Evolutionary conservation across 371 early-diverging fungal species (phyloP), one percentile per base, ranked within the genome.

Genomic region (Syncephalastrum monosporum): DNA sequence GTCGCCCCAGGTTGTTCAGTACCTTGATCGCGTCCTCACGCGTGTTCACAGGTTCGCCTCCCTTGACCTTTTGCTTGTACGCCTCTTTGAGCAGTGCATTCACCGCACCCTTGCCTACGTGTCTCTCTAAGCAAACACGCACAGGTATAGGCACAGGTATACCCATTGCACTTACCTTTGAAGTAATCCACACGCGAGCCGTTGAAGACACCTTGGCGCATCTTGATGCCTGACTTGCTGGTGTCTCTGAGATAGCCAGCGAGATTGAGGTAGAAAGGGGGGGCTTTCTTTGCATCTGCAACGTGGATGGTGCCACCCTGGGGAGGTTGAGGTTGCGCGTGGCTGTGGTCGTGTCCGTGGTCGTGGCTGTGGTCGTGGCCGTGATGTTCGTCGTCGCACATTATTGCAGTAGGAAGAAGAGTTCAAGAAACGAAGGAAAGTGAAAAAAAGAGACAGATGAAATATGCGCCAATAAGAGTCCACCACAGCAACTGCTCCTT

Each of bases 131-230:
- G 38, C 10, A 33, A 8, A 13, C 27, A 17, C 14, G 3, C n/a
- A 21, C 14, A 42, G 7, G 21, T n/a, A 6, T 46, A 4, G 4
- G 21, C 21, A 21, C 21, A 27, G n/a, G n/a, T 25, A 15, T 17
- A 3, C 47, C 27, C 38, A 19, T 15, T 52, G 23, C 10, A 16
- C 43, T 61, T 76, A 87, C 94, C 96, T 74, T 95, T 93, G 68
- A 96, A 96, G 74, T 89, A 98, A 41, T 91, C 89, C 6, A 96
- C 91, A 48, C 97, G 80, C 43, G 88, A 85, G 25, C 96, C 98
- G 63, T 93, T 91, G 38, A 97, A 79, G 42, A 94, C 85, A 56
- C 97, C 97, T 65, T 91, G 87, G 62, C 93, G 82, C 44, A 86
- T 74, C 65, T 87, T 90, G 50, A 96, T 67, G 19, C 90, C 86